Conservation (phyloP, 805 yeast species). For the Hanseniaspora jakobsenii region DNA sequence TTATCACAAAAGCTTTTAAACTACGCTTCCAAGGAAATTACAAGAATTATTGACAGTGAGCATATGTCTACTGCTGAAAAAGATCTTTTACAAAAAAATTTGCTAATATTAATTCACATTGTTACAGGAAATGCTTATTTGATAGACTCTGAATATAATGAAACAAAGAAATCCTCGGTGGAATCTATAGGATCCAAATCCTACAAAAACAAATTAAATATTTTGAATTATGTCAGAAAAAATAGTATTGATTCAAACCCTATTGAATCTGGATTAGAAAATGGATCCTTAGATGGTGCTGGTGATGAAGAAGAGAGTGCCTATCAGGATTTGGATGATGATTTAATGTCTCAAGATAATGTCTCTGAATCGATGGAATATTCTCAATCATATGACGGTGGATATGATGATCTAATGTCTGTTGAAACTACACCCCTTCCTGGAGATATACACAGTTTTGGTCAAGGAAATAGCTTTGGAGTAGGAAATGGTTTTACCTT, state of each 20-base stretch:
- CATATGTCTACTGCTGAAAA: too few species aligned
- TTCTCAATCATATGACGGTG: slow-evolving; percentile 20
- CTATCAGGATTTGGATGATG: slow-evolving; percentile 21
- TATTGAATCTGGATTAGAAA: slow-evolving; percentile 23
- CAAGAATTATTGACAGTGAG: slow-evolving; percentile 26
- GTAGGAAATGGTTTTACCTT: slow-evolving; percentile 45
- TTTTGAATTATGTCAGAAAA: slow-evolving; percentile 30
- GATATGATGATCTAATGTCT: slow-evolving; percentile 34
- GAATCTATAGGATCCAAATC: slow-evolving; percentile 17
- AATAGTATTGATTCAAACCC: slow-evolving; percentile 29
- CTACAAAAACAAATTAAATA: slow-evolving; percentile 23
- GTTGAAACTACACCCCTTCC: slow-evolving; percentile 33
- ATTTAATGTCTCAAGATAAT: slow-evolving; percentile 22
- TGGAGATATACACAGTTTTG: slow-evolving; percentile 23
- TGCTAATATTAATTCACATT: slow-evolving; percentile 46
- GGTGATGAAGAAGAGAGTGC: slow-evolving; percentile 17
- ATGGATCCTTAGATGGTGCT: slow-evolving; percentile 14
- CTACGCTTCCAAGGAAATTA: slow-evolving; percentile 35
- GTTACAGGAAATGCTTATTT: slow-evolving; percentile 60
- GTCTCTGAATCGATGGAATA: slow-evolving; percentile 19
- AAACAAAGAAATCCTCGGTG: slow-evolving; percentile 26
- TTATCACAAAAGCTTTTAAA: slow-evolving; percentile 41
- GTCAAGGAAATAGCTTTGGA: slow-evolving; percentile 29
- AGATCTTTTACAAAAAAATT: slow-evolving; percentile 34
- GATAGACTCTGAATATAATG: slow-evolving; percentile 59